A percentile compares a stretch with the other conserved stretches of the same genome.
Conservation (phyloP, 139 green algal genomes). For the Chlorella ohadii region DNA sequence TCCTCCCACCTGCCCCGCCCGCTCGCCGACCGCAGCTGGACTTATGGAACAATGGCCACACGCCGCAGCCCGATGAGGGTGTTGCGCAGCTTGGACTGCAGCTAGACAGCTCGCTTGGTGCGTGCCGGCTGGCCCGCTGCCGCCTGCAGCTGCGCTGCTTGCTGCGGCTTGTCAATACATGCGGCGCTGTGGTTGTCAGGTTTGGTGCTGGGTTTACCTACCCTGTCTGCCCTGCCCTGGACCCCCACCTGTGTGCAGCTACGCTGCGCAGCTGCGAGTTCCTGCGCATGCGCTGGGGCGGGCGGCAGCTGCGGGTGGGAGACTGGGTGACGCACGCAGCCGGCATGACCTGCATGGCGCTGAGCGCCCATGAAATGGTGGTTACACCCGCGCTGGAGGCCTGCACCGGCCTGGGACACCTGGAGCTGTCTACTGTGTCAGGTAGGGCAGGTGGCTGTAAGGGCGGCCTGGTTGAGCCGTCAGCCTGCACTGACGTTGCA, state of each 20-base stretch:
- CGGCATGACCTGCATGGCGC: background rate
- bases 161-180: too few relatives aligned
- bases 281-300: slow-evolving; percentile 24
- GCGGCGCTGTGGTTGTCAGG: too few relatives aligned
- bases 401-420: background rate
- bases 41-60: background rate
- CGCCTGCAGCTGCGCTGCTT: background rate
- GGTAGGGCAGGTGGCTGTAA: background rate
- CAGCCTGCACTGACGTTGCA: too few relatives aligned
- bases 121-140: background rate
- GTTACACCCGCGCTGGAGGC: background rate
- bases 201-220: background rate
- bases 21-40: background rate
- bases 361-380: background rate
- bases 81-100: background rate
- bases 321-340: background rate
- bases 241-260: background rate
- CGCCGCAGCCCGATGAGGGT: background rate
- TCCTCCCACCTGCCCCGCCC: too few relatives aligned
- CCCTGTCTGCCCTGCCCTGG: background rate
- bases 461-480: too few relatives aligned
- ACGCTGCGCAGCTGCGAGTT: slow-evolving; percentile 7
- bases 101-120: background rate
- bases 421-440: slow-evolving; percentile 12
- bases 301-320: background rate